phyloP scores from a whole-genome alignment of 2,329 filamentous ascomycete genomes.

The Tolypocladium cylindrosporum region DNA sequence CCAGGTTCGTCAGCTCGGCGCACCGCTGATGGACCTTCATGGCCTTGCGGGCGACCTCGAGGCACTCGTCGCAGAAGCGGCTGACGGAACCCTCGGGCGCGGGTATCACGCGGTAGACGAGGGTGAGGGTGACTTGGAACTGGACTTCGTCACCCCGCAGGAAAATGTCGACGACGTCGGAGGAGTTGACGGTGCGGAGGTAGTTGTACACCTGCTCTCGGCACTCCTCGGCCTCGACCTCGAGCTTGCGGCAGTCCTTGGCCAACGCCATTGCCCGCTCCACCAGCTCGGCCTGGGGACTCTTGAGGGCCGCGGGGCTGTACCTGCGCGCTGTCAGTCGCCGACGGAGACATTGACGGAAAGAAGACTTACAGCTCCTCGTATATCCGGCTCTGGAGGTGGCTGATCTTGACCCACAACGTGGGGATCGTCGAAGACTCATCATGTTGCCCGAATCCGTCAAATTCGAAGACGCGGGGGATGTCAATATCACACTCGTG shows the following conservation, averaged over 20 bases:
- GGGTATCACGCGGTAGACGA: conserved; percentile 43
- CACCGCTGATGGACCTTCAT: conserved; percentile 34
- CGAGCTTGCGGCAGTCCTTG: conserved; percentile 25
- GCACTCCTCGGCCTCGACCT: conserved; percentile 22
- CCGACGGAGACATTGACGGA: no score
- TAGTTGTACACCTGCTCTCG: conserved; percentile 24
- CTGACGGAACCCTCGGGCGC: conserved; percentile 28
- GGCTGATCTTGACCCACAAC: conserved; percentile 45
- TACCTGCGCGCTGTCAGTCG: conserved; percentile 27
- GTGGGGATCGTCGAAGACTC: conserved; percentile 30
- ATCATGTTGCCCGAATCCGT: conserved; percentile 23
- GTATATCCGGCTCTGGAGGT: conserved; percentile 50
- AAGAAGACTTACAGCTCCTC: conserved; percentile 28
- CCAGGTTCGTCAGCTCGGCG: conserved; percentile 31
- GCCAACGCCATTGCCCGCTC: conserved; percentile 28
- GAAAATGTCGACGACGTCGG: conserved; percentile 31
- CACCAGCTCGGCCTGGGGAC: conserved; percentile 27
- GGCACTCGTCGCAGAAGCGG: conserved; percentile 38
- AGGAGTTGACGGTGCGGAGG: conserved; percentile 26
- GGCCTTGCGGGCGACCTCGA: conserved; percentile 38
- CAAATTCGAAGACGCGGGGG: conserved; percentile 30
- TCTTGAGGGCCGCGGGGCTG: conserved; percentile 33
- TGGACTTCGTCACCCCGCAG: conserved; percentile 37
- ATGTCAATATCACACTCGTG: conserved; percentile 51
- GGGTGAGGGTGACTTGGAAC: conserved; percentile 35